These are phyloP conservation scores for Globisporangium irregulare DNA, from an alignment of 352 stramenopile genomes.

Conservation along the genomic window DNA sequence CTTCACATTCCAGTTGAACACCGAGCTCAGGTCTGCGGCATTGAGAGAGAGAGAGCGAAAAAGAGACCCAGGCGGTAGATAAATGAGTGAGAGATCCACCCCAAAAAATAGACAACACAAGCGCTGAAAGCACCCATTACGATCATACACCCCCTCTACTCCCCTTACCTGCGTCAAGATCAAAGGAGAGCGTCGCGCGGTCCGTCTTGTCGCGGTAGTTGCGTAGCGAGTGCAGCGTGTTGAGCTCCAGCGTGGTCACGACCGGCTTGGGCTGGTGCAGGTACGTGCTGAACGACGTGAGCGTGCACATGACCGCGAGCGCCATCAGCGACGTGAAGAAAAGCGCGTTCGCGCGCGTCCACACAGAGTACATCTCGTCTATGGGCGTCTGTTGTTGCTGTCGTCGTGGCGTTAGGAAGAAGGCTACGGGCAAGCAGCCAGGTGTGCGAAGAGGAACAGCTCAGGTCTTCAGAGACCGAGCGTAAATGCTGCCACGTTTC, in stretches of 20 bases:
- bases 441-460: background rate
- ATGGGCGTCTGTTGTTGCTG: background rate
- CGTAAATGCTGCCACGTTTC: slow-evolving; percentile 1
- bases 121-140: background rate
- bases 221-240: slow-evolving; percentile 73
- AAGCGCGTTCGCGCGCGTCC: slow-evolving; percentile 80
- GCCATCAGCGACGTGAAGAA: slow-evolving; percentile 81
- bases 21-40: slow-evolving; percentile 64
- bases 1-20: slow-evolving; percentile 92
- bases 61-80: background rate
- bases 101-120: background rate
- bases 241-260: slow-evolving; percentile 58
- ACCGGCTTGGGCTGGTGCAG: slow-evolving; percentile 54
- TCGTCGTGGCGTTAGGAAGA: background rate
- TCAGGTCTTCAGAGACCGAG: background rate
- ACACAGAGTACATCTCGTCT: slow-evolving; percentile 75
- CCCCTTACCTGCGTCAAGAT: slow-evolving; percentile 67
- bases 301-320: slow-evolving; percentile 67
- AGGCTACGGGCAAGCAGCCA: background rate
- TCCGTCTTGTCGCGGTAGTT: slow-evolving; percentile 81
- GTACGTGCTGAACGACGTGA: slow-evolving; percentile 74
- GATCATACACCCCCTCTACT: background rate
- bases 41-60: background rate
- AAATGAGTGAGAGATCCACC: background rate
- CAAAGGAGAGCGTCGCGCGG: slow-evolving; percentile 78